phyloP scores from a whole-genome alignment of 306 rosid species.

The Cucurbita pepo region DNA sequence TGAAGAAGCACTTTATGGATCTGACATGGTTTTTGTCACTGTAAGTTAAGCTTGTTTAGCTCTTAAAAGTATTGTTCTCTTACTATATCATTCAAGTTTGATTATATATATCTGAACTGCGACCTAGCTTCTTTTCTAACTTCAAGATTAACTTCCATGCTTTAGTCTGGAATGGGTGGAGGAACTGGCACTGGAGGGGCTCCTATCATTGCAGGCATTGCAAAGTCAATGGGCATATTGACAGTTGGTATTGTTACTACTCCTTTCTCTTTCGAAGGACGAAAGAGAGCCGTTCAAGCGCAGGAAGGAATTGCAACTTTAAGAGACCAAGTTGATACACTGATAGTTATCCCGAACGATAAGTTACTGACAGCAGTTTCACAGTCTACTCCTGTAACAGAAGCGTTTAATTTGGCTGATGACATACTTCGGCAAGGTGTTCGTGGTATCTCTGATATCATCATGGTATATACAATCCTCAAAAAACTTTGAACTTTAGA shows the following conservation, averaged over 20 bases:
- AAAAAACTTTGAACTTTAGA: not conserved
- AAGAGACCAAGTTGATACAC: slow-evolving; percentile 87
- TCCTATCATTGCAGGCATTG: slow-evolving; percentile 83
- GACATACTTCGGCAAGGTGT: slow-evolving; percentile 99
- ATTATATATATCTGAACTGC: not conserved
- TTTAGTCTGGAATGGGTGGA: slow-evolving; percentile 99
- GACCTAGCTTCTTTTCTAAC: slow-evolving; percentile 2
- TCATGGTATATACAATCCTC: slow-evolving; percentile 40
- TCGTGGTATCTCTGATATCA: slow-evolving; percentile 97
- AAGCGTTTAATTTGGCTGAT: slow-evolving; percentile 96
- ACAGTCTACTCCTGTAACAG: slow-evolving; percentile 92
- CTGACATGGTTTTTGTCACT: slow-evolving; percentile 97
- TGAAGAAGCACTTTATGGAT: slow-evolving; percentile 82
- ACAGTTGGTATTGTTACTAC: slow-evolving; percentile 98
- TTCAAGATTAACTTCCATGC: slow-evolving; percentile 1
- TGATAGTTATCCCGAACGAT: slow-evolving; percentile 97
- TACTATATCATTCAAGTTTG: not conserved
- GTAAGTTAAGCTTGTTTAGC: slow-evolving; percentile 30
- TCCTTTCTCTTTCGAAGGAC: slow-evolving; percentile 95
- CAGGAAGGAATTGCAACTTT: slow-evolving; percentile 99
- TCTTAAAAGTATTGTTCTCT: not conserved
- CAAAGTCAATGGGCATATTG: slow-evolving; percentile 92
- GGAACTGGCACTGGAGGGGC: slow-evolving; percentile 99
- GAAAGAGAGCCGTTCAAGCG: slow-evolving; percentile 97
- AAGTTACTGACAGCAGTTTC: slow-evolving; percentile 93